Conservation (phyloP, 2,329 filamentous ascomycete genomes). For the Pseudogymnoascus sp. region DNA sequence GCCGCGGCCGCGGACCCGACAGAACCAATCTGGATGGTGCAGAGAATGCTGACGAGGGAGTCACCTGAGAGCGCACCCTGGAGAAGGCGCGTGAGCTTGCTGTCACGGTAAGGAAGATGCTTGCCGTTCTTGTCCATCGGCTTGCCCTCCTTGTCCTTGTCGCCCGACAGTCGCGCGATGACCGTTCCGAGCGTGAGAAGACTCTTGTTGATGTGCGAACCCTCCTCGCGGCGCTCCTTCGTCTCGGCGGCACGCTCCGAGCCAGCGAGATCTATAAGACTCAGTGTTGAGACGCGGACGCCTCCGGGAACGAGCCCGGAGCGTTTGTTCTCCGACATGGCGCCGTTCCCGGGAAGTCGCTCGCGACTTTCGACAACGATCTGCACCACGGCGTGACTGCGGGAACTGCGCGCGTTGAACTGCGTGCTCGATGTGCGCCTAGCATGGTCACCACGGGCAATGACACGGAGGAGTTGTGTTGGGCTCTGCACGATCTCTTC, state of each 20-base stretch:
- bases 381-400: conserved; percentile 96
- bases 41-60: conserved; percentile 93
- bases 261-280: conserved; percentile 90
- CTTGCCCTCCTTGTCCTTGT: conserved; percentile 73
- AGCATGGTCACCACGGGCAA: conserved; percentile 86
- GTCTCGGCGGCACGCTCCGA: conserved; percentile 93
- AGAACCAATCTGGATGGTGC: conserved; percentile 86
- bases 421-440: conserved; percentile 89
- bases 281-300: conserved; percentile 89
- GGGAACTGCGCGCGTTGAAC: conserved; percentile 92
- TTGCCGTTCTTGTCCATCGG: conserved; percentile 73
- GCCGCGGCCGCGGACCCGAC: conserved; percentile 61
- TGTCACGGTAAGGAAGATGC: conserved; percentile 93
- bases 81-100: conserved; percentile 86
- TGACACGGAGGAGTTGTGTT: conserved; percentile 87
- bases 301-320: conserved; percentile 70
- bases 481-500: conserved; percentile 98
- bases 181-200: conserved; percentile 90
- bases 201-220: conserved; percentile 98
- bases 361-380: conserved; percentile 97
- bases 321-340: conserved; percentile 52
- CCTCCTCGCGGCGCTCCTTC: conserved; percentile 88
- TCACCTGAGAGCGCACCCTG: conserved; percentile 89
- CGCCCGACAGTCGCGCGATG: conserved; percentile 82
- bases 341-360: conserved; percentile 50